phyloP scores from a whole-genome alignment of 768 basidiomycete species.

The Pilatotrama ljubarskyi region DNA sequence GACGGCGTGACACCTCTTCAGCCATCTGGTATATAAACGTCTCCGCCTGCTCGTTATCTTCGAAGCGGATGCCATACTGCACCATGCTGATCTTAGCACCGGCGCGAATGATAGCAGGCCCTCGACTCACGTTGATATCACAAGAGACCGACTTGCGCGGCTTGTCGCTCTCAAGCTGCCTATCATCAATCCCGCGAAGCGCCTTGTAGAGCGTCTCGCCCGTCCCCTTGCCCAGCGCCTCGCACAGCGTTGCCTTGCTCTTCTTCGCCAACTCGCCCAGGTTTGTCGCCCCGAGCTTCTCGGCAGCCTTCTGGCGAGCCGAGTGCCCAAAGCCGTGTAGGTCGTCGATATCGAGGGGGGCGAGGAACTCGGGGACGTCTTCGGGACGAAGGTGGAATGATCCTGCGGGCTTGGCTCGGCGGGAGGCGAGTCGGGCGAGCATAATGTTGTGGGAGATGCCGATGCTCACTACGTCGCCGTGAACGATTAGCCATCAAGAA shows the following conservation, averaged over 20 bases:
- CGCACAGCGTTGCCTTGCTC: conserved; percentile 64
- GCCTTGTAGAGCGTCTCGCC: conserved; percentile 88
- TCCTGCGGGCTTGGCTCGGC: conserved; percentile 88
- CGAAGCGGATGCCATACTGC: conserved; percentile 95
- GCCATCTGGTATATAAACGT: conserved; percentile 76
- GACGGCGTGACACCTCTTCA: conserved; percentile 68
- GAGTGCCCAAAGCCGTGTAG: conserved; percentile 87
- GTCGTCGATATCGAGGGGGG: conserved; percentile 72
- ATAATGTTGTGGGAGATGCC: conserved; percentile 92
- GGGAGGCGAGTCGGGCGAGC: conserved; percentile 88
- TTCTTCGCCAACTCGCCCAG: conserved; percentile 68
- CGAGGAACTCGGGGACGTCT: conserved; percentile 55
- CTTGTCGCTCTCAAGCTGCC: conserved; percentile 79
- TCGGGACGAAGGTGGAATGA: conserved; percentile 70
- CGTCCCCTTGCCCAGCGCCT: conserved; percentile 73
- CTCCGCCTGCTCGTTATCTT: conserved; percentile 78
- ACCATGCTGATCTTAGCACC: neutral
- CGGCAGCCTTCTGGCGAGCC: conserved; percentile 72
- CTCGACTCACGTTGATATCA: conserved; percentile 82
- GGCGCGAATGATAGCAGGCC: neutral
- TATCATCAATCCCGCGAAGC: conserved; percentile 80
- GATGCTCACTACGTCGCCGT: conserved; percentile 92
- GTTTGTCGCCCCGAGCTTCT: conserved; percentile 71
- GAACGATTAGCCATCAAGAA: too few relatives aligned
- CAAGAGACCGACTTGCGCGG: conserved; percentile 89